phyloP scores from a whole-genome alignment of 257 asterid species.

The Striga asiatica region DNA sequence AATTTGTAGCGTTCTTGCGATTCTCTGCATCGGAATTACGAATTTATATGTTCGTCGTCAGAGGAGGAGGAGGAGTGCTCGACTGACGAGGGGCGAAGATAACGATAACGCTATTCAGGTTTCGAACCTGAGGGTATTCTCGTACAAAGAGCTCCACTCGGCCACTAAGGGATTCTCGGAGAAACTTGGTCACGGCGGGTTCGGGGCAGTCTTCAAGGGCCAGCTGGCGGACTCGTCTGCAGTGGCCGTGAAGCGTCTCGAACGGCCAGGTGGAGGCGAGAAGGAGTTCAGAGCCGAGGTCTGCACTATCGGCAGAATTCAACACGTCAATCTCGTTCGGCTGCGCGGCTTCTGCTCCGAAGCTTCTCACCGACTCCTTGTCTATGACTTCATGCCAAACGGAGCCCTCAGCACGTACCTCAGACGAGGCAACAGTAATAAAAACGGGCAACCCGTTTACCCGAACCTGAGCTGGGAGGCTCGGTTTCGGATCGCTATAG shows the following conservation, averaged over 20 bases:
- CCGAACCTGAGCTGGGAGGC: conserved; percentile 57
- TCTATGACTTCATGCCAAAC: conserved; percentile 69
- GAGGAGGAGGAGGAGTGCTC: conserved; percentile 29
- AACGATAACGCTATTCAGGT: conserved; percentile 43
- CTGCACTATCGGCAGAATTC: conserved; percentile 70
- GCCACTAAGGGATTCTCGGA: conserved; percentile 66
- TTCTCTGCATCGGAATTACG: conserved; percentile 25
- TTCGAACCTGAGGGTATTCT: conserved; percentile 46
- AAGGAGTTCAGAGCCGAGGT: conserved; percentile 77
- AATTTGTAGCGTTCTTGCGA: conserved; percentile 35
- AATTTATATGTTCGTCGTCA: conserved; percentile 28
- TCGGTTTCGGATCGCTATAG: conserved; percentile 48
- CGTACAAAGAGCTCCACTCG: conserved; percentile 59
- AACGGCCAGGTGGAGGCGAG: conserved; percentile 70
- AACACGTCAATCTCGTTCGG: conserved; percentile 70
- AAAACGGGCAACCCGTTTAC: too few species aligned
- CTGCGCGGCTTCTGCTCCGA: conserved; percentile 73
- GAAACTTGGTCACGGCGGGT: conserved; percentile 87
- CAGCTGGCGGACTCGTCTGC: conserved; percentile 38
- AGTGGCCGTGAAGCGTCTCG: conserved; percentile 77
- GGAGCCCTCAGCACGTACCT: conserved; percentile 63
- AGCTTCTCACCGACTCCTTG: conserved; percentile 61
- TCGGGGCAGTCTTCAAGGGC: conserved; percentile 71
- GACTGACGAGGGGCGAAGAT: conserved; percentile 25
- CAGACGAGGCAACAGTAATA: too few species aligned